Conservation (phyloP, 1,284 basidiomycete genomes). For the Papiliotrema laurentii region DNA sequence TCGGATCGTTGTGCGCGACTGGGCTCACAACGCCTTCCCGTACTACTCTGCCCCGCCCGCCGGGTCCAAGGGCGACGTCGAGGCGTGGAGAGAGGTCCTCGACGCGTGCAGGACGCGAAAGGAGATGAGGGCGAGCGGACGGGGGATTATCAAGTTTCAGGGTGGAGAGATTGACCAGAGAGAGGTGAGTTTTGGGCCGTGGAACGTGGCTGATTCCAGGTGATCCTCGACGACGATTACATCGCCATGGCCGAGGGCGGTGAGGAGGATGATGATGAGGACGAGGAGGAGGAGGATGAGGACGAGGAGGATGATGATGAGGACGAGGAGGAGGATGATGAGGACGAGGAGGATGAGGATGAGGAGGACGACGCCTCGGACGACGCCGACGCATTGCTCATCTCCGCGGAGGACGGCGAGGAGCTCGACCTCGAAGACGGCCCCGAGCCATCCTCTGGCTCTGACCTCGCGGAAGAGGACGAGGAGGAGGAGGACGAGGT, state of each 20-base stretch:
- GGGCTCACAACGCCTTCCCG: slow-evolving; percentile 73
- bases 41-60: slow-evolving; percentile 64
- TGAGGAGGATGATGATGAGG: slow-evolving; percentile 28
- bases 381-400: slow-evolving; percentile 27
- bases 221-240: slow-evolving; percentile 58
- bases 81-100: slow-evolving; percentile 48
- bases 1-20: slow-evolving; percentile 80
- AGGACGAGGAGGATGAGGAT: slow-evolving; percentile 26
- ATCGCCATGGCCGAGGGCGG: slow-evolving; percentile 31
- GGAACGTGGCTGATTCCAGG: slow-evolving; percentile 19
- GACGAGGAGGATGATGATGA: slow-evolving; percentile 44
- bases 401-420: slow-evolving; percentile 39
- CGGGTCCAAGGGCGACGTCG: slow-evolving; percentile 16
- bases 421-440: slow-evolving; percentile 43
- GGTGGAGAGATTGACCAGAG: slow-evolving; percentile 56
- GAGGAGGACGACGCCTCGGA: slow-evolving; percentile 31
- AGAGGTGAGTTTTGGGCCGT: slow-evolving; percentile 39
- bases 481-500: slow-evolving; percentile 26
- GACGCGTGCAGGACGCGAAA: slow-evolving; percentile 64
- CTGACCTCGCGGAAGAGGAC: slow-evolving; percentile 33
- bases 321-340: slow-evolving; percentile 35
- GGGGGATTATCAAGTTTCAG: slow-evolving; percentile 57
- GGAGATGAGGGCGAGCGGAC: slow-evolving; percentile 49
- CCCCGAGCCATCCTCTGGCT: slow-evolving; percentile 36
- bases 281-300: slow-evolving; percentile 35